Evolutionary conservation across 1,139 yeast species (phyloP).

Genomic region (Sugiyamaella japonica): DNA sequence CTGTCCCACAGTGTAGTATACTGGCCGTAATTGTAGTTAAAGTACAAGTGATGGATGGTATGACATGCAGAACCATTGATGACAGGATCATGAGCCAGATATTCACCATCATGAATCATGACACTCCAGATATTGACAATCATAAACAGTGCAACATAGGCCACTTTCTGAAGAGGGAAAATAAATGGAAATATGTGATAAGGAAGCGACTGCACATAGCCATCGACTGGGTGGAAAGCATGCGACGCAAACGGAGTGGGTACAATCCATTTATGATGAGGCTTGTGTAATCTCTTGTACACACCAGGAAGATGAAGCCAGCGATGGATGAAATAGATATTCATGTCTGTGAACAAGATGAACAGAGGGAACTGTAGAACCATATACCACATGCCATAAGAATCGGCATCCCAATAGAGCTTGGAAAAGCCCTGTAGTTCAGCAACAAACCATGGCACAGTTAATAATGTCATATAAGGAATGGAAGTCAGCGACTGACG

Average conservation of each 20-base stretch:
- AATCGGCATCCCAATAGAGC: conserved; percentile 65
- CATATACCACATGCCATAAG: conserved; percentile 67
- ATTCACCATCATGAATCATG: conserved; percentile 97
- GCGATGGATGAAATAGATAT: conserved; percentile 88
- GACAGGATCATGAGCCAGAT: conserved; percentile 86
- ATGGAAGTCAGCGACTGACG: conserved; percentile 75
- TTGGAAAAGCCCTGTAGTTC: conserved; percentile 83
- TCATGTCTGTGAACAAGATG: conserved; percentile 88
- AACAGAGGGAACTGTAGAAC: conserved; percentile 70
- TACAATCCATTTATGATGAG: conserved; percentile 99
- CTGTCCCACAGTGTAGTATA: conserved; percentile 98
- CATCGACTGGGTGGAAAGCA: conserved; percentile 98
- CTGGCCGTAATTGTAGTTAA: conserved; percentile 97
- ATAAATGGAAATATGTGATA: conserved; percentile 88
- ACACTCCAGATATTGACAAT: conserved; percentile 98
- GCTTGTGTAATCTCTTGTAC: conserved; percentile 86
- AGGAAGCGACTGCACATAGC: conserved; percentile 88
- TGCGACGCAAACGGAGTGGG: conserved; percentile 98
- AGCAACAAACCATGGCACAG: conserved; percentile 83
- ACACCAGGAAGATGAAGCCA: conserved; percentile 88
- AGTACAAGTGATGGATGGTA: conserved; percentile 92
- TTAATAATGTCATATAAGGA: conserved; percentile 82
- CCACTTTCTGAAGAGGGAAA: conserved; percentile 87
- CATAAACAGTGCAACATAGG: conserved; percentile 76
- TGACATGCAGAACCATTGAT: conserved; percentile 98